phyloP scores from a whole-genome alignment of 495 filamentous ascomycete genomes.

The Penicillium macrosclerotiorum region DNA sequence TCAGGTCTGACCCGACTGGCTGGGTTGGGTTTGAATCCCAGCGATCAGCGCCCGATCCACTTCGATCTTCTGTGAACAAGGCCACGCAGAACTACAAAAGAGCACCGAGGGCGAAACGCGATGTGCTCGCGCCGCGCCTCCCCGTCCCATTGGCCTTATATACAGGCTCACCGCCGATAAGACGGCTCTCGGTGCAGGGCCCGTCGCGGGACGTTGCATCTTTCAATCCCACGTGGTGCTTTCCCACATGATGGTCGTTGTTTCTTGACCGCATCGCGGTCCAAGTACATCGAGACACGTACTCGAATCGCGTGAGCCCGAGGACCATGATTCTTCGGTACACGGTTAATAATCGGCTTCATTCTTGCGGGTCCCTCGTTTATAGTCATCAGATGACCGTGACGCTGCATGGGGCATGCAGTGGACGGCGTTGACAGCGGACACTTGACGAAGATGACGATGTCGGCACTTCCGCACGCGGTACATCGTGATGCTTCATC shows the following conservation, averaged over 20 bases:
- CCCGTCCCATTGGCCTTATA: background rate
- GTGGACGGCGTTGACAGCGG: no score
- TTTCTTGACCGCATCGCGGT: slow-evolving; percentile 9
- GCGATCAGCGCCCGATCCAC: slow-evolving; percentile 15
- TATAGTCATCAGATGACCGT: slow-evolving; percentile 7
- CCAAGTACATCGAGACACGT: slow-evolving; percentile 7
- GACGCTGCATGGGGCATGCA: no score
- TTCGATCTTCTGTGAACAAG: slow-evolving; percentile 5
- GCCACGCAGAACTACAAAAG: no score
- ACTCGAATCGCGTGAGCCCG: slow-evolving; percentile 1
- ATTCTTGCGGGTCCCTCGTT: no score
- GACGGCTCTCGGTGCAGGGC: background rate
- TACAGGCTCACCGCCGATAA: slow-evolving; percentile 9
- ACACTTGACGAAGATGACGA: no score
- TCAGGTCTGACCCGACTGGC: no score
- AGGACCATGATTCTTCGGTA: no score
- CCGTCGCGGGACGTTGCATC: slow-evolving; percentile 12
- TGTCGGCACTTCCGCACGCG: slow-evolving; percentile 6
- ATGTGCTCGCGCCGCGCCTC: background rate
- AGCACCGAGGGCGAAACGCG: background rate
- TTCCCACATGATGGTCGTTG: slow-evolving; percentile 11
- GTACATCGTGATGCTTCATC: background rate
- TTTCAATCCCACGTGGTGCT: slow-evolving; percentile 15
- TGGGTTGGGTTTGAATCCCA: slow-evolving; percentile 16
- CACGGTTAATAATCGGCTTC: no score